These are phyloP conservation scores for Leucosporidium creatinivorum DNA, from an alignment of 768 basidiomycete species.

Conservation along the genomic window DNA sequence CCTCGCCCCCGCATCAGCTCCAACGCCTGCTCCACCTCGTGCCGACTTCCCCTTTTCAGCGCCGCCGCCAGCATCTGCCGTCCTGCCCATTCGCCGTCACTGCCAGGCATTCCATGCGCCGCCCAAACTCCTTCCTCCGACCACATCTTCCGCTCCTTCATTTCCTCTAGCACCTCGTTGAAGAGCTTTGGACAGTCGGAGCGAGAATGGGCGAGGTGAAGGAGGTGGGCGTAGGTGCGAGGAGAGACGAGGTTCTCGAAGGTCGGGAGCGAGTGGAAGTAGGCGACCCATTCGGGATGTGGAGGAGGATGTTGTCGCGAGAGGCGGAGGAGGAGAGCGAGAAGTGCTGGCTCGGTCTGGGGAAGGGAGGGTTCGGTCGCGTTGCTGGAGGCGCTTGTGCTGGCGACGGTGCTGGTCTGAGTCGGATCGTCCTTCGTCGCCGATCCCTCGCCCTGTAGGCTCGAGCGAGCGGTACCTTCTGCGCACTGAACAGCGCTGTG, in stretches of 20 bases:
- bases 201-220: background rate
- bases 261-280: background rate
- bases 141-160: background rate
- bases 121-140: background rate
- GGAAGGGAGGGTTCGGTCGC: background rate
- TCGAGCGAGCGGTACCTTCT: background rate
- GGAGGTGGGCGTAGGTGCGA: background rate
- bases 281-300: background rate
- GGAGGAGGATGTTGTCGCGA: background rate
- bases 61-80: background rate
- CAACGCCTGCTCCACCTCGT: no score
- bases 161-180: background rate
- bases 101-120: background rate
- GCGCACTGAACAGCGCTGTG: background rate
- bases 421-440: background rate
- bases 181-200: background rate
- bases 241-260: background rate
- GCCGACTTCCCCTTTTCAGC: background rate
- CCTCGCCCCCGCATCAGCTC: no score
- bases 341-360: background rate
- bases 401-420: background rate
- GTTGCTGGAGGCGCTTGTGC: background rate
- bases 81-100: background rate
- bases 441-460: background rate
- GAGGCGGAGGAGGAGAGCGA: background rate